Evolutionary conservation across 306 rosid genomes (phyloP).

Genomic region (Vachellia pachyceras): DNA sequence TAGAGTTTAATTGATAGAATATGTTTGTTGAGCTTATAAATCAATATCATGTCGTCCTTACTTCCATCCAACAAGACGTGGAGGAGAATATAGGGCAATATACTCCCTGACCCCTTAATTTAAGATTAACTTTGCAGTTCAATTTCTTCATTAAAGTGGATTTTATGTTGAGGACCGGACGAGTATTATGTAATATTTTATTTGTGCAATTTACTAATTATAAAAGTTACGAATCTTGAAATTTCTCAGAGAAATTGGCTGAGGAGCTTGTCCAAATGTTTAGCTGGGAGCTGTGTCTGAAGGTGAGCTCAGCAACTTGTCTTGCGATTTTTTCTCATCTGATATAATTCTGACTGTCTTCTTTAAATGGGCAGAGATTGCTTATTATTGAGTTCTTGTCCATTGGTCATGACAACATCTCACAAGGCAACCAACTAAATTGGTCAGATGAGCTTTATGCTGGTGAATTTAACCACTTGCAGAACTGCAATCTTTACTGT

Average conservation of each 20-base stretch:
- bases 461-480: slow-evolving; percentile 72
- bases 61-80: background rate
- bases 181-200: background rate
- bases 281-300: slow-evolving; percentile 66
- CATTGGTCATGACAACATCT: slow-evolving; percentile 52
- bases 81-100: background rate
- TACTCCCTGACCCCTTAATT: too few relatives aligned
- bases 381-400: slow-evolving; percentile 72
- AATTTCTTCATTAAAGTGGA: too few relatives aligned
- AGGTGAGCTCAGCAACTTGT: slow-evolving; percentile 53
- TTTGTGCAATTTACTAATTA: slow-evolving; percentile 30
- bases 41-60: background rate
- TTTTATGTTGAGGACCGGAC: too few relatives aligned
- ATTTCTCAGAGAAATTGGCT: slow-evolving; percentile 65
- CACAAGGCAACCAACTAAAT: slow-evolving; percentile 41
- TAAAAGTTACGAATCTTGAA: slow-evolving; percentile 29
- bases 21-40: slow-evolving; percentile 7
- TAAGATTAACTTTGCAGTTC: too few relatives aligned
- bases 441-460: slow-evolving; percentile 86
- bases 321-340: background rate
- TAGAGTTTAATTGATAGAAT: background rate
- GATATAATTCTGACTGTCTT: background rate
- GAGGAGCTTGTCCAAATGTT: slow-evolving; percentile 81
- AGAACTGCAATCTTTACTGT: slow-evolving; percentile 62
- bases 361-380: slow-evolving; percentile 59